Percentiles rank a stretch among this genome's conserved stretches.
Evolutionary conservation across 192 early-diverging fungal genomes (phyloP).

Genomic region (Coemansia sp.): DNA sequence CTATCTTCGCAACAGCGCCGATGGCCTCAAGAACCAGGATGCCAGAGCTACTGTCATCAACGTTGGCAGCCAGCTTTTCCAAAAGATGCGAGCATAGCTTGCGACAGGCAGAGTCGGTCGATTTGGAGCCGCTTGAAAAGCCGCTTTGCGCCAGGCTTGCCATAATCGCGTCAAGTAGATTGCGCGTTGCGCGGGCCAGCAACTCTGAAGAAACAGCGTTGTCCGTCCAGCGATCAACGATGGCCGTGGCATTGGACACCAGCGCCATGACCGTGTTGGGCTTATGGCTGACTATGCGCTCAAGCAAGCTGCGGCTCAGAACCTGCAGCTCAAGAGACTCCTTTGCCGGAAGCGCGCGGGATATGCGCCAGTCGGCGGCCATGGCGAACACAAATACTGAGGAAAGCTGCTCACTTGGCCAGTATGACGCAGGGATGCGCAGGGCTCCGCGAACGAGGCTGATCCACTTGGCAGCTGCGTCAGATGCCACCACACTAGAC

Average conservation of each 20-base stretch:
- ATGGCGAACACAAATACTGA: slow-evolving; percentile 28
- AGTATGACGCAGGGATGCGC: slow-evolving; percentile 32
- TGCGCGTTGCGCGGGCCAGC: slow-evolving; percentile 15
- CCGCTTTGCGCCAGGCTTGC: slow-evolving; percentile 19
- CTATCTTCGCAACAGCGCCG: slow-evolving; percentile 11
- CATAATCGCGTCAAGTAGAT: slow-evolving; percentile 8
- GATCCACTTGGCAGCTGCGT: slow-evolving; percentile 17
- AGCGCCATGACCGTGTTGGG: slow-evolving; percentile 8
- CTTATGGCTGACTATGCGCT: slow-evolving; percentile 12
- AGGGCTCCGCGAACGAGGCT: slow-evolving; percentile 24
- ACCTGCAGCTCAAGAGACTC: slow-evolving; percentile 9
- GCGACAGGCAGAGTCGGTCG: slow-evolving; percentile 22
- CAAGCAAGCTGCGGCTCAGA: slow-evolving; percentile 12
- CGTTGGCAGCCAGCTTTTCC: background rate
- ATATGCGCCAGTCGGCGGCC: slow-evolving; percentile 22
- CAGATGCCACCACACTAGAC: background rate
- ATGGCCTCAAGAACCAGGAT: slow-evolving; percentile 22
- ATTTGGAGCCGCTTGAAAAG: slow-evolving; percentile 10
- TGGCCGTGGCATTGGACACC: slow-evolving; percentile 1
- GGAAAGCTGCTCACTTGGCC: slow-evolving; percentile 17
- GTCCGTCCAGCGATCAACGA: slow-evolving; percentile 18
- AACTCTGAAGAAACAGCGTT: slow-evolving; percentile 3
- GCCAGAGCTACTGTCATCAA: background rate
- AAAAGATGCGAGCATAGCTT: slow-evolving; percentile 19
- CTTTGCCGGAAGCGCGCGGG: slow-evolving; percentile 9